phyloP scores from a whole-genome alignment of 2,329 filamentous ascomycete species.

The Emmonsiellopsis sp. region DNA sequence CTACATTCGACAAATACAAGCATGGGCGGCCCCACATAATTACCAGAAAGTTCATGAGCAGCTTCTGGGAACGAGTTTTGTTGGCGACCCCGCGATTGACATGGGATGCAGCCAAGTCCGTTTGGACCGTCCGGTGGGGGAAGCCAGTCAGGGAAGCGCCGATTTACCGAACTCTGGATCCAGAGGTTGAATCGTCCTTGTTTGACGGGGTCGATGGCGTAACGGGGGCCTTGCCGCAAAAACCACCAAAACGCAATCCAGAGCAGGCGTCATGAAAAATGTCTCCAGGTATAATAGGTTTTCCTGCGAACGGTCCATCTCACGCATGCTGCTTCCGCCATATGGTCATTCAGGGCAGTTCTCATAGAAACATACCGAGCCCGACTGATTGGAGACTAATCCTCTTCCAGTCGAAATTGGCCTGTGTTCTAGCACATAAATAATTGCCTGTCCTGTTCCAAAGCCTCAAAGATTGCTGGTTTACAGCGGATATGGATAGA shows the following conservation, averaged over 20 bases:
- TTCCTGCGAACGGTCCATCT: too few relatives aligned
- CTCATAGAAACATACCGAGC: too few relatives aligned
- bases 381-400: too few relatives aligned
- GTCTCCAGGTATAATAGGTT: background rate
- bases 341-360: too few relatives aligned
- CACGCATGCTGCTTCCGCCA: too few relatives aligned
- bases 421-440: too few relatives aligned
- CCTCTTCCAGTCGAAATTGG: too few relatives aligned
- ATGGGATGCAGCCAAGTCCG: conserved; percentile 15
- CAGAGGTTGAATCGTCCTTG: conserved; percentile 2
- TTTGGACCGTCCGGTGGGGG: conserved; percentile 23
- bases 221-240: conserved; percentile 2
- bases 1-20: conserved; percentile 23
- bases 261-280: background rate
- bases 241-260: too few relatives aligned
- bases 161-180: conserved; percentile 8
- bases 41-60: conserved; percentile 29
- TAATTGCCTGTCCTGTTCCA: too few relatives aligned
- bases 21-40: conserved; percentile 31
- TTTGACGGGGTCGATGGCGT: conserved; percentile 11
- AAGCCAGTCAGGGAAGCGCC: background rate
- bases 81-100: conserved; percentile 22
- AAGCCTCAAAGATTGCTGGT: too few relatives aligned
- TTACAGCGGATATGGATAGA: too few relatives aligned
- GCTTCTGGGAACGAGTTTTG: conserved; percentile 28